Percentiles rank a stretch among this genome's conserved stretches.
Conservation (phyloP, 2,329 filamentous ascomycete genomes). For the Tympanopsis confertula region DNA sequence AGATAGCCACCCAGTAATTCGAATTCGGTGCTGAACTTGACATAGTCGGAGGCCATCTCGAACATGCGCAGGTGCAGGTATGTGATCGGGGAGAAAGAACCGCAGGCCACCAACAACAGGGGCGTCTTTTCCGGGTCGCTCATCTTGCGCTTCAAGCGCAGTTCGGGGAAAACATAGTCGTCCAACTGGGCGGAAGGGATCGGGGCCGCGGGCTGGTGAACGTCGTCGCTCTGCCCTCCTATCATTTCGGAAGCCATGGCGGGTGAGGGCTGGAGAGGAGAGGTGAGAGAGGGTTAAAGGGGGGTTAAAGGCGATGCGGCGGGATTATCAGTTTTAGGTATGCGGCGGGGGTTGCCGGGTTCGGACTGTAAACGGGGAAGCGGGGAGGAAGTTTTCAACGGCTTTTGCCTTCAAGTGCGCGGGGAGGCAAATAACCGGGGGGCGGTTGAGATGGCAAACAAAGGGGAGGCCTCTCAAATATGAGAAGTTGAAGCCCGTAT, state of each 20-base stretch:
- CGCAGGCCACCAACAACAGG: slow-evolving; percentile 37
- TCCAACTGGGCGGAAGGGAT: slow-evolving; percentile 3
- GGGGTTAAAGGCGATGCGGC: too few relatives aligned
- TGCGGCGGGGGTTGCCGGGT: too few relatives aligned
- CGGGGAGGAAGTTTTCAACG: too few relatives aligned
- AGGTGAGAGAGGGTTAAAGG: too few relatives aligned
- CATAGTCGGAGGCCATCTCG: slow-evolving; percentile 54
- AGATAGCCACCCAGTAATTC: slow-evolving; percentile 56
- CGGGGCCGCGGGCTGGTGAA: not conserved
- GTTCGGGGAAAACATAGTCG: slow-evolving; percentile 31
- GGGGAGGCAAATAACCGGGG: too few relatives aligned
- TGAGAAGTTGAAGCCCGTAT: too few relatives aligned
- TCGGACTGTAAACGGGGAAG: too few relatives aligned
- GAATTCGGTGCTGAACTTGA: slow-evolving; percentile 48
- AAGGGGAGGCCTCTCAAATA: too few relatives aligned
- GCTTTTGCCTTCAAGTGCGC: too few relatives aligned
- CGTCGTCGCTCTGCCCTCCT: slow-evolving; percentile 1
- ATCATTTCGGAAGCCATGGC: not conserved
- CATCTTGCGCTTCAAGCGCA: slow-evolving; percentile 29
- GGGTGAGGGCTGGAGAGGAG: not conserved
- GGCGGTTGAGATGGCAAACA: too few relatives aligned
- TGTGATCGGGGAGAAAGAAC: slow-evolving; percentile 42
- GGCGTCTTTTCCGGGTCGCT: slow-evolving; percentile 31
- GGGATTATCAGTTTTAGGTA: too few relatives aligned
- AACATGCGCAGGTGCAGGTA: slow-evolving; percentile 56